These are phyloP conservation scores for Auricularia cornea DNA, from an alignment of 768 basidiomycete genomes.

Conservation along the genomic window DNA sequence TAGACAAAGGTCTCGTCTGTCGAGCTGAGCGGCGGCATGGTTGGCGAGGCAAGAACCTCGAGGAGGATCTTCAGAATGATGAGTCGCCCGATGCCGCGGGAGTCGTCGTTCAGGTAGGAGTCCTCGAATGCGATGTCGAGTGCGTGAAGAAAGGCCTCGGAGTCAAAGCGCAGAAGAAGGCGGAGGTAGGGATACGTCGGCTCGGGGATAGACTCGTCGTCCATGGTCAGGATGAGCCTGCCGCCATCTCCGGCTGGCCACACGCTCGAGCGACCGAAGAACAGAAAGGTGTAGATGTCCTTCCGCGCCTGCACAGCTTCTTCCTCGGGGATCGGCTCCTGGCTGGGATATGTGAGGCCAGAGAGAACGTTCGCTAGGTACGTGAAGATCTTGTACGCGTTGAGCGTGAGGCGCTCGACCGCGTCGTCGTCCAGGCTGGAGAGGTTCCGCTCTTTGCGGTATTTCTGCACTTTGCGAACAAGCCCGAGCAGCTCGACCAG, in stretches of 20 bases:
- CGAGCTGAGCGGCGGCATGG: slow-evolving; percentile 39
- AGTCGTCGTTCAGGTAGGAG: slow-evolving; percentile 74
- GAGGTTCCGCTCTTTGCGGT: slow-evolving; percentile 26
- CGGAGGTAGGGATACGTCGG: slow-evolving; percentile 87
- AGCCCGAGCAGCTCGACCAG: slow-evolving; percentile 76
- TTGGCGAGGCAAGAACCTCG: slow-evolving; percentile 52
- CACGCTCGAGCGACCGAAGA: slow-evolving; percentile 66
- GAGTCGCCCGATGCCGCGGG: slow-evolving; percentile 59
- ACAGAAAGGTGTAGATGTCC: slow-evolving; percentile 74
- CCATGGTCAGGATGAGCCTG: slow-evolving; percentile 63
- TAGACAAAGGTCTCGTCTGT: slow-evolving; percentile 76
- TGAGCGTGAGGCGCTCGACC: slow-evolving; percentile 22
- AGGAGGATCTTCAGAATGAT: slow-evolving; percentile 77
- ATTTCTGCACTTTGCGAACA: slow-evolving; percentile 57
- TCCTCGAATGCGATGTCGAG: slow-evolving; percentile 96
- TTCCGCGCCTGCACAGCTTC: slow-evolving; percentile 64
- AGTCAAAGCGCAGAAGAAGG: slow-evolving; percentile 76
- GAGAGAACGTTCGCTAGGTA: slow-evolving; percentile 76
- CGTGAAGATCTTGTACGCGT: slow-evolving; percentile 87
- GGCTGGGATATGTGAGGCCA: slow-evolving; percentile 82
- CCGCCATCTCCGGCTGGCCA: slow-evolving; percentile 74
- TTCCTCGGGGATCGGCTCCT: slow-evolving; percentile 53
- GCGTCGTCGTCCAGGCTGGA: slow-evolving; percentile 7
- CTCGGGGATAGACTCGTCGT: slow-evolving; percentile 66
- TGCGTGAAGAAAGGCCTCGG: slow-evolving; percentile 89